Conservation (phyloP, 1,284 basidiomycete species). For the Exobasidium cylindrosporum region DNA sequence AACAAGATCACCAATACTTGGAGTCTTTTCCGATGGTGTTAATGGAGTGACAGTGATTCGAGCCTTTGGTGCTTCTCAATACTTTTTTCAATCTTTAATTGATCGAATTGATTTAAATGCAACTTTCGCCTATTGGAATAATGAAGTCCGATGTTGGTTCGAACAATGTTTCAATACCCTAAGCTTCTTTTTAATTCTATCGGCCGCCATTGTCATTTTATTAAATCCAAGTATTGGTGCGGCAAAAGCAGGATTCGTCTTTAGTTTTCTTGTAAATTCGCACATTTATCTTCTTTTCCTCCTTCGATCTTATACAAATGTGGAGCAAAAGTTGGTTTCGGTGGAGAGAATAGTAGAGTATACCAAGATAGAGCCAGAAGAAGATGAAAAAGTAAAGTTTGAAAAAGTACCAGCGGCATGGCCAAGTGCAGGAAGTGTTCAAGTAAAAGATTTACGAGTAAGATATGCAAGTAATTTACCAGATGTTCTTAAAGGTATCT, state of each 20-base stretch:
- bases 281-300: constrained; percentile 51
- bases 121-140: constrained; percentile 44
- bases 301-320: constrained; percentile 37
- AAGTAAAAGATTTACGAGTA: constrained; percentile 58
- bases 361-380: constrained; percentile 18
- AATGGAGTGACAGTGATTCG: constrained; percentile 60
- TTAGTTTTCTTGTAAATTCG: constrained; percentile 52
- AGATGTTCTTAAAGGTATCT: constrained; percentile 59
- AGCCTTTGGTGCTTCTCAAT: constrained; percentile 59
- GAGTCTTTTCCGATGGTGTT: constrained; percentile 54
- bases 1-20: constrained; percentile 53
- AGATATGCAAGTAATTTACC: constrained; percentile 60
- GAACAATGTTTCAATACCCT: constrained; percentile 55
- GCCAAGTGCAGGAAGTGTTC: constrained; percentile 58
- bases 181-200: constrained; percentile 58
- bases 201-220: constrained; percentile 58
- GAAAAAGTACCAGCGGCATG: constrained; percentile 44
- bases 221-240: constrained; percentile 54
- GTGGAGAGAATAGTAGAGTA: constrained; percentile 60
- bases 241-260: constrained; percentile 40
- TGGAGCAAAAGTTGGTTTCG: constrained; percentile 25
- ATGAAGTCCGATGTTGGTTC: constrained; percentile 29
- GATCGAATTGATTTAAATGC: constrained; percentile 59
- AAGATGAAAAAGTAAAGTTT: constrained; percentile 20
- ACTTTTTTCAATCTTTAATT: constrained; percentile 58